Evolutionary conservation across 1,284 basidiomycete species (phyloP).

Genomic region (Caloboletus inedulis): DNA sequence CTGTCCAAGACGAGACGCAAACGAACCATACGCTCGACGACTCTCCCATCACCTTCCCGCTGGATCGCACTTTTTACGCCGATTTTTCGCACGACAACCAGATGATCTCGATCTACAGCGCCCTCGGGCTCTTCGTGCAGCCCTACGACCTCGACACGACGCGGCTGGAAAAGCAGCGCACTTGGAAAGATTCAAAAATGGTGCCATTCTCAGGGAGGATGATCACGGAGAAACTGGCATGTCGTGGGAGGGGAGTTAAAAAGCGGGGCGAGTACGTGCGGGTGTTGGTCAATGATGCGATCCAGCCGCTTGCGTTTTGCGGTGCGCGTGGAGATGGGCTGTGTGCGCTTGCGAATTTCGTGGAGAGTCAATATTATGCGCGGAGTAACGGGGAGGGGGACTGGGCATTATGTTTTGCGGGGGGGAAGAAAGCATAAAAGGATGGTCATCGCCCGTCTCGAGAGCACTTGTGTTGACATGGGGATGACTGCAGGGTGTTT

Average conservation of each 20-base stretch:
- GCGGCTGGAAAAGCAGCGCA: slow-evolving; percentile 38
- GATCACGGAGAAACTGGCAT: slow-evolving; percentile 57
- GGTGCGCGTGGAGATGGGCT: slow-evolving; percentile 42
- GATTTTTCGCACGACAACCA: slow-evolving; percentile 83
- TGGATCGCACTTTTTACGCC: slow-evolving; percentile 57
- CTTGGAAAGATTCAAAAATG: slow-evolving; percentile 52
- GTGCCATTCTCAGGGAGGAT: slow-evolving; percentile 63
- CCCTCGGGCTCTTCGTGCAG: slow-evolving; percentile 63
- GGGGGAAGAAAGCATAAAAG: background rate
- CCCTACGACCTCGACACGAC: slow-evolving; percentile 37
- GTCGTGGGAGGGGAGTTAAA: slow-evolving; percentile 27
- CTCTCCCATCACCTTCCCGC: slow-evolving; percentile 66
- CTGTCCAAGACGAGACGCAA: slow-evolving; percentile 67
- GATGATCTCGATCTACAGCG: slow-evolving; percentile 74
- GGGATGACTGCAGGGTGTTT: background rate
- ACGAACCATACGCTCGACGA: slow-evolving; percentile 70
- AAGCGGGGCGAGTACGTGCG: slow-evolving; percentile 46
- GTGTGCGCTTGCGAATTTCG: slow-evolving; percentile 62
- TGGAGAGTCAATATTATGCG: slow-evolving; percentile 66
- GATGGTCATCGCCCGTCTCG: background rate
- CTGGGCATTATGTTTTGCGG: slow-evolving; percentile 50
- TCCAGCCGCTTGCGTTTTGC: slow-evolving; percentile 63
- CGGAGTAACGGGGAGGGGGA: slow-evolving; percentile 61
- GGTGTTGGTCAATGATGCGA: slow-evolving; percentile 62
- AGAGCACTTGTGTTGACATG: background rate